Conservation (phyloP, 2,329 filamentous ascomycete species). For the Hypoxylon rubiginosum region DNA sequence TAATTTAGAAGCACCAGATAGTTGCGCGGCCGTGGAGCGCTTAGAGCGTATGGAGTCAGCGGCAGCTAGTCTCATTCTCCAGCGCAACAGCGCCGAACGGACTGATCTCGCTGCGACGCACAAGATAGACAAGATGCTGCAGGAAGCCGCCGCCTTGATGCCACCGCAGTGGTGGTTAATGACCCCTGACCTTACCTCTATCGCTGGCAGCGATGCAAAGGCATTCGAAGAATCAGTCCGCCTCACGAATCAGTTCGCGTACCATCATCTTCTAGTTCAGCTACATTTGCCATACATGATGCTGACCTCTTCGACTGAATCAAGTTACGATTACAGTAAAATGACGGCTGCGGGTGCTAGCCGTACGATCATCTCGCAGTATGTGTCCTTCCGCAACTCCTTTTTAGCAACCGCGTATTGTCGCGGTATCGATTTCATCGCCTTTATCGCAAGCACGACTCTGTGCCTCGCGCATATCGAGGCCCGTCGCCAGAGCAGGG, state of each 20-base stretch:
- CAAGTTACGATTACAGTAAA: slow-evolving; percentile 55
- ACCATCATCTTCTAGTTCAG: slow-evolving; percentile 59
- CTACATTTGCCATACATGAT: slow-evolving; percentile 63
- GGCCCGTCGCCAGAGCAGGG: slow-evolving; percentile 41
- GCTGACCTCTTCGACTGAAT: slow-evolving; percentile 49
- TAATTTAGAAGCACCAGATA: slow-evolving; percentile 46
- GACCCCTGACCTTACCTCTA: slow-evolving; percentile 41
- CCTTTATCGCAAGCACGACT: slow-evolving; percentile 55
- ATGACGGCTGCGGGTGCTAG: slow-evolving; percentile 58
- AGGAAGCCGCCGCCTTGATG: slow-evolving; percentile 54
- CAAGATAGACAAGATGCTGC: slow-evolving; percentile 57
- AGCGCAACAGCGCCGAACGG: slow-evolving; percentile 52
- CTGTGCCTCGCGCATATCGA: slow-evolving; percentile 60
- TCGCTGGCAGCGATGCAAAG: slow-evolving; percentile 31
- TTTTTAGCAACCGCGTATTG: slow-evolving; percentile 53
- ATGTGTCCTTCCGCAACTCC: slow-evolving; percentile 54
- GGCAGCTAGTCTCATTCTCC: slow-evolving; percentile 55
- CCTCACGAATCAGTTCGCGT: slow-evolving; percentile 57
- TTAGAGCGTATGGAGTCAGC: slow-evolving; percentile 54
- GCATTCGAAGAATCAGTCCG: slow-evolving; percentile 53
- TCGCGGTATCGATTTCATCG: slow-evolving; percentile 59
- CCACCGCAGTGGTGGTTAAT: slow-evolving; percentile 59
- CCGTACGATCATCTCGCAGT: slow-evolving; percentile 58
- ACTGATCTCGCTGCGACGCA: slow-evolving; percentile 49
- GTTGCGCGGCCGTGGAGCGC: slow-evolving; percentile 40